These are phyloP conservation scores for Fusarium pseudonygamai DNA, from an alignment of 2,329 filamentous ascomycete species.

Conservation along the genomic window DNA sequence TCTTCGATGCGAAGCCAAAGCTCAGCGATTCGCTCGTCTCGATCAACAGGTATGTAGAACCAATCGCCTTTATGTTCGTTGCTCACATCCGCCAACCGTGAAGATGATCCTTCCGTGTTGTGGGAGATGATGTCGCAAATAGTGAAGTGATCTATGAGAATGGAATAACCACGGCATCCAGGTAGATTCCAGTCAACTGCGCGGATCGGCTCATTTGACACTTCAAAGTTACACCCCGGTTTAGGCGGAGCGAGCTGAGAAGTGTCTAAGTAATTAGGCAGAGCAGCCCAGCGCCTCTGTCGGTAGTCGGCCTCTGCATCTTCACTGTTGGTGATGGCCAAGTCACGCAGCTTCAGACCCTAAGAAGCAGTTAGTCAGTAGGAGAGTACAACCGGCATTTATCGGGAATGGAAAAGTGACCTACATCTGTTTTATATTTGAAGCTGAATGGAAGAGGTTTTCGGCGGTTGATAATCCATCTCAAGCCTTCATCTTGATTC, in stretches of 20 bases:
- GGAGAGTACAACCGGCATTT: too few species aligned
- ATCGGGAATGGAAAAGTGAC: too few species aligned
- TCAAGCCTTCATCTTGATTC: background rate
- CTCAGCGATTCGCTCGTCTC: rapidly evolving
- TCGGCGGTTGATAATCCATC: background rate
- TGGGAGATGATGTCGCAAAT: background rate
- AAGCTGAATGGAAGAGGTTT: rapidly evolving
- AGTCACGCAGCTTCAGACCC: background rate
- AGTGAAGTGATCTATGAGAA: background rate
- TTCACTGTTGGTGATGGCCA: background rate
- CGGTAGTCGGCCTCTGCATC: rapidly evolving
- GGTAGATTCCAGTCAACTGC: background rate
- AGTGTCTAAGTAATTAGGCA: rapidly evolving
- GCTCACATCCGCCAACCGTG: rapidly evolving
- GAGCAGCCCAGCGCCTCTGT: background rate
- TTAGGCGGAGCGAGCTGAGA: background rate
- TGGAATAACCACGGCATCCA: background rate
- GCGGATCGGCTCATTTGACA: rapidly evolving
- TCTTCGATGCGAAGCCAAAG: background rate
- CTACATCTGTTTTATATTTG: too few species aligned
- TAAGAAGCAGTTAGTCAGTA: too few species aligned
- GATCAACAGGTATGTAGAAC: background rate
- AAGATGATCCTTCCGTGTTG: rapidly evolving
- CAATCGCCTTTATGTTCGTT: rapidly evolving
- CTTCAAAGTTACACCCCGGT: rapidly evolving